These are phyloP conservation scores for Bothriochloa decipiens DNA, from an alignment of 176 grass and related monocot species.

Conservation along the genomic window DNA sequence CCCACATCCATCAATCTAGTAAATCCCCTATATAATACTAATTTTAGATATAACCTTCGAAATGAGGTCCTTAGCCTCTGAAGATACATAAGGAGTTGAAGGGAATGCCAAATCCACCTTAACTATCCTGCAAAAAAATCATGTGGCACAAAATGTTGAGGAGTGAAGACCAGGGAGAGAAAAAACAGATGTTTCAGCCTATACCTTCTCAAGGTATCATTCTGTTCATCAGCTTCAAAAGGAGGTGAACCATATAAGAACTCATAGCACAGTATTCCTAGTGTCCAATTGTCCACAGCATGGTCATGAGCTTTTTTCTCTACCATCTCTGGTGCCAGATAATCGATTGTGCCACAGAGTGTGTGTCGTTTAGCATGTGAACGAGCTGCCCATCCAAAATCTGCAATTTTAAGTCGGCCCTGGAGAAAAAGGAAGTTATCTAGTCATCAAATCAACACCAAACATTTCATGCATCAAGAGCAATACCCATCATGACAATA, in stretches of 20 bases:
- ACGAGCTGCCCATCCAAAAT: conserved; percentile 90
- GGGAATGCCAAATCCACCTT: conserved; percentile 84
- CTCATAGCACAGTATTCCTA: conserved; percentile 89
- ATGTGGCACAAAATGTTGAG: conserved; percentile 9
- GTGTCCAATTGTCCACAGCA: conserved; percentile 94
- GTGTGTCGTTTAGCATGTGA: conserved; percentile 84
- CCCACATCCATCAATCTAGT: background rate
- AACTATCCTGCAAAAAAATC: conserved; percentile 72
- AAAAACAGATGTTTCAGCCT: background rate
- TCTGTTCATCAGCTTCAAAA: conserved; percentile 73
- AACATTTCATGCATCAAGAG: background rate
- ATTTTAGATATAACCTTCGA: conserved; percentile 55
- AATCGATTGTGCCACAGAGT: conserved; percentile 93
- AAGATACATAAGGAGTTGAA: conserved; percentile 58
- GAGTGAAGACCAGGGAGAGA: conserved; percentile 5
- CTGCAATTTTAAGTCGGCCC: conserved; percentile 94
- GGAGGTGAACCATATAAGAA: conserved; percentile 89
- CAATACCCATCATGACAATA: background rate
- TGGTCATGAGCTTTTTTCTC: conserved; percentile 90
- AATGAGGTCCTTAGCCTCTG: conserved; percentile 89
- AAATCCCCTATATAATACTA: background rate
- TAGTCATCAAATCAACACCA: background rate
- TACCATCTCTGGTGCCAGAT: conserved; percentile 90
- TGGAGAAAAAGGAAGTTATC: conserved; percentile 44
- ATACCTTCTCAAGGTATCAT: conserved; percentile 72